phyloP scores from a whole-genome alignment of 805 yeast genomes.

The Blastobotrys attinorum region DNA sequence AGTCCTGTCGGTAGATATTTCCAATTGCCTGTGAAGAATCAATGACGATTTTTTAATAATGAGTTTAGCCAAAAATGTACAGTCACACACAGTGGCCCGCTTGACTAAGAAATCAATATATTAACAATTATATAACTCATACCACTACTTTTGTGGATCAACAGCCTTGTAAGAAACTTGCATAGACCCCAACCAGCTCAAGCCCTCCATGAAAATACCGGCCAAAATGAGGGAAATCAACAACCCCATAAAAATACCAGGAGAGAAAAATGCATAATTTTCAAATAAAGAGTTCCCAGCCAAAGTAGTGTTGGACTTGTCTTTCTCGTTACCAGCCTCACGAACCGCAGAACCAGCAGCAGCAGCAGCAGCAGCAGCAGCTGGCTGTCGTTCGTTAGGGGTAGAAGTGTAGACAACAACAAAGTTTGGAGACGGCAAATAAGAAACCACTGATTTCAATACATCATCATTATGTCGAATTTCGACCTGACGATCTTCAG shows the following conservation, averaged over 20 bases:
- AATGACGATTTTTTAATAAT: no score
- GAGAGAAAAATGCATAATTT: slow-evolving; percentile 62
- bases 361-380: slow-evolving; percentile 5
- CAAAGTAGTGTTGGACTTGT: slow-evolving; percentile 1
- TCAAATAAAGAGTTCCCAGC: slow-evolving; percentile 40
- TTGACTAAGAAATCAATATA: no score
- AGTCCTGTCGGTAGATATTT: no score
- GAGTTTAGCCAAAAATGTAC: no score
- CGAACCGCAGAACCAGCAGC: slow-evolving; percentile 8
- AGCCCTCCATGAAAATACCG: slow-evolving; percentile 49
- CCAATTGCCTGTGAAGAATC: no score
- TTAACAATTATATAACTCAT: no score
- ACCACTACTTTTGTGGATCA: not conserved
- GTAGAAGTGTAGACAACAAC: slow-evolving; percentile 29
- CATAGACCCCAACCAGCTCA: slow-evolving; percentile 62
- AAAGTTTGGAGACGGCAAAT: slow-evolving; percentile 28
- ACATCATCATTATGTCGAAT: slow-evolving; percentile 20
- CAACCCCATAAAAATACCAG: slow-evolving; percentile 73
- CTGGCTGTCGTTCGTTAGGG: slow-evolving; percentile 13
- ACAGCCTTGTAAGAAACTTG: slow-evolving; percentile 60
- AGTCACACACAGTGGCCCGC: no score
- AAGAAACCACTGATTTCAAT: slow-evolving; percentile 23
- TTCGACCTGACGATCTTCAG: slow-evolving; percentile 5
- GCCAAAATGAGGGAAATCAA: slow-evolving; percentile 58
- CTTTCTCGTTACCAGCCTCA: slow-evolving; percentile 10